Base-by-base conservation (phyloP, 163 green algal species). In the Volvox carteri region DNA sequence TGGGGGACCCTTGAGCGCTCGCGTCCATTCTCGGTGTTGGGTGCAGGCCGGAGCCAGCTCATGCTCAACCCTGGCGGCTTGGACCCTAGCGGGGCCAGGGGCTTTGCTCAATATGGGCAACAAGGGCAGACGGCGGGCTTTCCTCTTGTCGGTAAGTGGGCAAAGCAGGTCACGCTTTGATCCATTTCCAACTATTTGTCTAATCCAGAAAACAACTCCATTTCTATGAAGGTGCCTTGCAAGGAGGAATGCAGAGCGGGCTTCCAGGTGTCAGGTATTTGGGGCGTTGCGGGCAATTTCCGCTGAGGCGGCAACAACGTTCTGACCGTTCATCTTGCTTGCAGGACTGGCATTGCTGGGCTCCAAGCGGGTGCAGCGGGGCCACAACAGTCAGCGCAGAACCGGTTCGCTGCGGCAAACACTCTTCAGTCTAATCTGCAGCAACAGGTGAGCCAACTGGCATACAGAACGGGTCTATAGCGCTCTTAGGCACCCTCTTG, bases 21-120 rank as follows among this genome's bases (percentile, higher is more conserved):
- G 60, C n/a, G 14, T 72, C 37, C 60, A 2, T 72, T 72, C 60
- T 39, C 37, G 41, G 37, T 78, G 70, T 19, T 21, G 12, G 37
- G 70, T 54, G 68, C 78, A 86, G 78, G 56, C 42, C 19, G 46
- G 39, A 52, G 78, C 78, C 48, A 54, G 21, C 79, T 87, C 44
- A 87, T 85, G 60, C 81, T 80, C 19, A 88, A 83, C 60, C 85
- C 75, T 76, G 58, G 86, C 46, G 81, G 81, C 3, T 72, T 87
- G 65, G 81, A 87, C 67, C 81, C 81, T 44, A 87, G 81, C 81
- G 81, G 81, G 68, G 81, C 81, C 33, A 70, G 81, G 58, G 75
- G 76, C 21, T 90, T 90, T 44, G 75, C 68, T 41, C 86, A 90
- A 39, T 91, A 91, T 91, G 87, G 87, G 28, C 87, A 91, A 28